Base-by-base conservation (phyloP, 2,329 filamentous ascomycete species). In the Ceratocystis harringtonii region DNA sequence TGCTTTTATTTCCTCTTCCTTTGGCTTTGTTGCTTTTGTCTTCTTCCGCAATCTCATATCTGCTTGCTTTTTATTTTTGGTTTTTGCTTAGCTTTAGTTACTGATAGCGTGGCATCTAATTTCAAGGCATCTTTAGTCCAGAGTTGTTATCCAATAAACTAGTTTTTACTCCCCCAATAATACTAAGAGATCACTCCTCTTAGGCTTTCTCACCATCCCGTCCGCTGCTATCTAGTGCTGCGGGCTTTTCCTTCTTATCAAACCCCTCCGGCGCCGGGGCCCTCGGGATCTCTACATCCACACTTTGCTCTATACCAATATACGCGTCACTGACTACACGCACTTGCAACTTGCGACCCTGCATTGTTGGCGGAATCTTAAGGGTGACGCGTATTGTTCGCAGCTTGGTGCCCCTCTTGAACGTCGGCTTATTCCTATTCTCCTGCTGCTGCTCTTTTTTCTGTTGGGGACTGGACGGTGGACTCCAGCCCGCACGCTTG, bases 321-420 rank as follows among this genome's bases (percentile, higher is more conserved):
- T 97, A 97, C 17, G 85, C 85, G 78, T 97, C 94, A 74, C 92
- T 97, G 19, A 94, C 78, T 1, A 96, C 84, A 68, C 82, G 73
- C 2, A 96, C 81, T 72, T 90, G 87, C 8, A 95, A 75, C 72
- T 81, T 87, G 70, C 84, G 83, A 3, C 74, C 75, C 6, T 70
- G 72, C 62, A 72, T 72, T 7, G 73, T 70, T 65, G 80, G 76
- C 1, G 86, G 85, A 7, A 68, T 57, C 19, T 48, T 62, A 28
- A 67, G 52, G 28, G 60, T 45, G n/a, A 67, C 63, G 22, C 44
- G 57, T 19, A 60, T 22, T 17, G 17, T n/a, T 5, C 66, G 57
- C 15, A 63, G 62, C 50, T 62, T 65, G 41, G 60, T 65, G 10
- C 66, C 66, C 5, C 61, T 61, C 64, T 48, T 63, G 50, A 66